Conservation (phyloP, 208 protist species). For the Strigomonas galati region DNA sequence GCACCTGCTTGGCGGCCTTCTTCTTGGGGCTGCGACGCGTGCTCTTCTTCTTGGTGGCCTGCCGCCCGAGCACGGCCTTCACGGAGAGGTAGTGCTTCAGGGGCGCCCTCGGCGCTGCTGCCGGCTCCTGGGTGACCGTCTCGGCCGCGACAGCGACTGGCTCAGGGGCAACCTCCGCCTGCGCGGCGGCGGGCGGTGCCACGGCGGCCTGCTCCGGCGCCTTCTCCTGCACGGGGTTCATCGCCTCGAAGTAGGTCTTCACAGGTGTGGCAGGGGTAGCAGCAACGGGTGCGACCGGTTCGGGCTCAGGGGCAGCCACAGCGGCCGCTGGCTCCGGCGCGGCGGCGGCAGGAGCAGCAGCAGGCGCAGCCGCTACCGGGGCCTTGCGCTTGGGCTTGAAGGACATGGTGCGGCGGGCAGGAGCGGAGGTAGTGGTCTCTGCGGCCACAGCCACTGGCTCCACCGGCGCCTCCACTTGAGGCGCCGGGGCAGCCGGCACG, state of each 20-base stretch:
- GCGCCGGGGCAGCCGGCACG: background rate
- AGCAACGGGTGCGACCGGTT: background rate
- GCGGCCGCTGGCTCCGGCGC: background rate
- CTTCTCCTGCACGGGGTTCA: too few species aligned
- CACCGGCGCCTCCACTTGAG: background rate
- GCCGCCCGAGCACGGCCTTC: too few species aligned
- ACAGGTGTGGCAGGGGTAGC: background rate
- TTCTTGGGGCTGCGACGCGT: slow-evolving; percentile 4
- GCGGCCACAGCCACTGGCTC: background rate
- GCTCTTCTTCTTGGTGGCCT: slow-evolving; percentile 3
- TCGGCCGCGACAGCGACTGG: background rate
- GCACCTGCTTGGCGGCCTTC: too few species aligned
- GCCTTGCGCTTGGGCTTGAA: slow-evolving; percentile 1
- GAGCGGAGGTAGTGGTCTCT: background rate
- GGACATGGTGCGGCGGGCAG: background rate
- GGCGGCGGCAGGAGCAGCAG: background rate
- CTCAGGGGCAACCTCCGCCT: background rate
- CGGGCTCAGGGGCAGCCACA: background rate
- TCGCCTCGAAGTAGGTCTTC: background rate
- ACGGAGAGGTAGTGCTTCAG: background rate
- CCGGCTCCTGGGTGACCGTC: background rate
- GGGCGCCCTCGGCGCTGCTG: background rate
- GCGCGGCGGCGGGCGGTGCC: background rate
- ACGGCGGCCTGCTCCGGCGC: background rate
- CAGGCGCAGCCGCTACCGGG: slow-evolving; percentile 1